Percentiles rank a stretch among this genome's conserved stretches.
phyloP scores from a whole-genome alignment of 306 rosid genomes.

The Vicia sativa region DNA sequence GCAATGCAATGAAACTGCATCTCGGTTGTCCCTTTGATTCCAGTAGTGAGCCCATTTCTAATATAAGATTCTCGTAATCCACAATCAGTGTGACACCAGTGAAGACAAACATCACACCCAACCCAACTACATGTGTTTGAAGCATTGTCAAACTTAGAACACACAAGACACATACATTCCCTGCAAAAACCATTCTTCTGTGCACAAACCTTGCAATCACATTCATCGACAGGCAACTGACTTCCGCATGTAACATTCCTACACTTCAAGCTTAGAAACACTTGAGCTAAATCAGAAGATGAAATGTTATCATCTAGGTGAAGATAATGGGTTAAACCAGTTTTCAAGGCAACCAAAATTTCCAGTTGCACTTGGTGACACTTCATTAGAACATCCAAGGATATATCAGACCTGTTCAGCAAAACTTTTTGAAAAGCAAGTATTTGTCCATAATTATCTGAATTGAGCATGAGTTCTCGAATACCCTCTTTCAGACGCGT shows the following conservation, averaged over 20 bases:
- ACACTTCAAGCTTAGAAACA: slow-evolving; percentile 77
- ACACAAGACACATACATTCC: slow-evolving; percentile 93
- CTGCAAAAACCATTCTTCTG: slow-evolving; percentile 95
- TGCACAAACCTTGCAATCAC: slow-evolving; percentile 93
- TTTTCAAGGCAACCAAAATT: slow-evolving; percentile 85
- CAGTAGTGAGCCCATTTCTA: slow-evolving; percentile 74
- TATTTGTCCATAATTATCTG: slow-evolving; percentile 68
- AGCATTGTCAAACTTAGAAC: slow-evolving; percentile 92
- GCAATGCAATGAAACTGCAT: slow-evolving; percentile 99
- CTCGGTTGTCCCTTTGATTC: slow-evolving; percentile 71
- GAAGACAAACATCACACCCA: slow-evolving; percentile 98
- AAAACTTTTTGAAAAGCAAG: slow-evolving; percentile 68
- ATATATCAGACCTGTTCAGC: slow-evolving; percentile 75
- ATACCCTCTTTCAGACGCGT: slow-evolving; percentile 70
- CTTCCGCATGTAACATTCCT: slow-evolving; percentile 71
- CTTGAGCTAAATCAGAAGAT: slow-evolving; percentile 75
- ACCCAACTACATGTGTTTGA: slow-evolving; percentile 95
- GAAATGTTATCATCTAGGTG: slow-evolving; percentile 54
- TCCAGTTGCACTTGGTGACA: slow-evolving; percentile 79
- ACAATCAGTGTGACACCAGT: slow-evolving; percentile 97
- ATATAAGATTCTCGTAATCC: slow-evolving; percentile 83
- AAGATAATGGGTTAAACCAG: slow-evolving; percentile 69
- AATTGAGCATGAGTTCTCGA: slow-evolving; percentile 61
- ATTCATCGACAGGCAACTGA: slow-evolving; percentile 88
- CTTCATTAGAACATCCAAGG: slow-evolving; percentile 67